Percentiles rank a stretch among this genome's conserved stretches.
These are phyloP conservation scores for Naganishia sp. DNA, from an alignment of 1,284 basidiomycete genomes.

Conservation along the genomic window DNA sequence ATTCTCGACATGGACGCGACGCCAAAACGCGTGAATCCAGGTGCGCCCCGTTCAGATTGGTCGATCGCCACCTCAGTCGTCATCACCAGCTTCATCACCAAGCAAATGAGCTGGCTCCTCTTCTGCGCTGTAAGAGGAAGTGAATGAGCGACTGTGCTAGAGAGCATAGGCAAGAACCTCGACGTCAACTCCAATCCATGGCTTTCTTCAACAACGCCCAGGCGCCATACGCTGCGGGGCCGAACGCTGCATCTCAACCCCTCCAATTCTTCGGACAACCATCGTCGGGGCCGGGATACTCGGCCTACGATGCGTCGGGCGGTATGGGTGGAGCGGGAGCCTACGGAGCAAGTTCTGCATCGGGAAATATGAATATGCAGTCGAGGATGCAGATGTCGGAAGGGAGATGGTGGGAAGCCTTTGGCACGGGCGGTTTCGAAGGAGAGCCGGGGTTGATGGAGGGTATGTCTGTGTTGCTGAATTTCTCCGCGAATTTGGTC, in stretches of 20 bases:
- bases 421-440: slow-evolving; percentile 92
- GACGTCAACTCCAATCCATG: slow-evolving; percentile 4
- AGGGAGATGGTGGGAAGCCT: slow-evolving; percentile 89
- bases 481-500: neutral
- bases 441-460: slow-evolving; percentile 89
- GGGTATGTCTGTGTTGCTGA: slow-evolving; percentile 60
- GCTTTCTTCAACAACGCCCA: slow-evolving; percentile 31
- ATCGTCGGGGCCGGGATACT: slow-evolving; percentile 24
- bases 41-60: neutral
- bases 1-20: neutral
- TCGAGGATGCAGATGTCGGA: slow-evolving; percentile 63
- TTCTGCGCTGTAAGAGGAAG: too few relatives aligned
- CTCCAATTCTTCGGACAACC: slow-evolving; percentile 33
- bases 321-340: slow-evolving; percentile 31
- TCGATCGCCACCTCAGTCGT: slow-evolving; percentile 8
- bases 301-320: slow-evolving; percentile 28
- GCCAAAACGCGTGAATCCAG: neutral
- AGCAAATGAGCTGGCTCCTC: neutral
- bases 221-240: slow-evolving; percentile 10
- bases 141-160: neutral
- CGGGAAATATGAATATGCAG: slow-evolving; percentile 43
- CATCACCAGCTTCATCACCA: slow-evolving; percentile 12
- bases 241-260: slow-evolving; percentile 8
- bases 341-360: slow-evolving; percentile 10
- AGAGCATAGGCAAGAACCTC: neutral